A percentile compares a stretch with the other conserved stretches of the same genome.
Conservation (phyloP, 306 rosid genomes). For the Rosa multiflora region DNA sequence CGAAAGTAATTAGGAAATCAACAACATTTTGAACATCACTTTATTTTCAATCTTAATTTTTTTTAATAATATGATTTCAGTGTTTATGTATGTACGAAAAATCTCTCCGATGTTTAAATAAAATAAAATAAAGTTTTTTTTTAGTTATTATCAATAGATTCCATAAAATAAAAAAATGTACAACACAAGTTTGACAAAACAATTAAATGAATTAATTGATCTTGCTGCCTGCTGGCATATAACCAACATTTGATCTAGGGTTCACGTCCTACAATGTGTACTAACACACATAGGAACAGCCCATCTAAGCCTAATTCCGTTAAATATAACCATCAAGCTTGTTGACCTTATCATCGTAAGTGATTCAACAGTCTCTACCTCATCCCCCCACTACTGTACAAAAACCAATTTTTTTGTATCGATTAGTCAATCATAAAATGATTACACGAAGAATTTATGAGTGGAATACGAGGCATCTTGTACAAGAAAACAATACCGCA, state of each 20-base stretch:
- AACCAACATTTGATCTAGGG: slow-evolving; percentile 4
- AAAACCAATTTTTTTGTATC: not conserved
- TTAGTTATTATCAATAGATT: not conserved
- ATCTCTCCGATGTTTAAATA: no score
- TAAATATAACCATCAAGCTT: slow-evolving; percentile 21
- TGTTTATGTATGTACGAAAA: no score
- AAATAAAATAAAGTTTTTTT: no score
- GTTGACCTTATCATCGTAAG: slow-evolving; percentile 46
- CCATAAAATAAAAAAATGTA: not conserved
- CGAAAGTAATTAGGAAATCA: not conserved
- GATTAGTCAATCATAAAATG: slow-evolving; percentile 54
- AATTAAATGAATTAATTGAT: not conserved
- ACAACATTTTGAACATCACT: not conserved
- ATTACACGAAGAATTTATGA: slow-evolving; percentile 41
- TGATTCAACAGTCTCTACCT: not conserved
- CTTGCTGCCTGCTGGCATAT: slow-evolving; percentile 17
- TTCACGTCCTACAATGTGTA: not conserved
- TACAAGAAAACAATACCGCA: slow-evolving; percentile 20
- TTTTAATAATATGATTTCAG: no score
- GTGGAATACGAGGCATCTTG: slow-evolving; percentile 49
- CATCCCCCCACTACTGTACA: not conserved
- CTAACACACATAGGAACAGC: slow-evolving; percentile 11
- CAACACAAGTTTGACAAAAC: not conserved
- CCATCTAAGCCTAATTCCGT: not conserved
- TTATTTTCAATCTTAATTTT: no score